Percentiles rank a stretch among this genome's conserved stretches.
phyloP scores from a whole-genome alignment of 352 stramenopile genomes.

The Phytophthora fragariaefolia region DNA sequence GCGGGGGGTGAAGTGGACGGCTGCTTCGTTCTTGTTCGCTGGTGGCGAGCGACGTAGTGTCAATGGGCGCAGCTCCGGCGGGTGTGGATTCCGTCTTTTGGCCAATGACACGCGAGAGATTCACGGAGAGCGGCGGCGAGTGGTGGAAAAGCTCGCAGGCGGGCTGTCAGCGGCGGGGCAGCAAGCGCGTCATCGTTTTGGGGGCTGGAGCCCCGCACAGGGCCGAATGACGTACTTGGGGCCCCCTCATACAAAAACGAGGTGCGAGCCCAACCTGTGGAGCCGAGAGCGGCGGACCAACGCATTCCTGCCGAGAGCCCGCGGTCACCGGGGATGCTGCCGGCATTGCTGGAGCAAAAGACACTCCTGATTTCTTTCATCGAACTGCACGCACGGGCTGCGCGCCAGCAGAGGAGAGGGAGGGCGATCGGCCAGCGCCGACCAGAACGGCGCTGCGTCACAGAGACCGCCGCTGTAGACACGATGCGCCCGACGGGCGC shows the following conservation, averaged over 20 bases:
- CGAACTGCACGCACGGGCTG: constrained; percentile 13
- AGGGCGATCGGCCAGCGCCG: too few relatives aligned
- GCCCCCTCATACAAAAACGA: constrained; percentile 1
- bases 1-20: too few relatives aligned
- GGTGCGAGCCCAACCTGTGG: background rate
- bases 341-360: constrained; percentile 3
- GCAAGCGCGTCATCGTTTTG: constrained; percentile 31
- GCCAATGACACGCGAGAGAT: too few relatives aligned
- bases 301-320: constrained; percentile 17
- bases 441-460: too few relatives aligned
- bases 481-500: background rate
- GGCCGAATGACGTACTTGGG: constrained; percentile 20
- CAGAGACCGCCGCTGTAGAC: background rate
- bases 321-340: constrained; percentile 5
- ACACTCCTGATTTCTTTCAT: constrained; percentile 29
- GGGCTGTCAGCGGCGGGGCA: constrained; percentile 18
- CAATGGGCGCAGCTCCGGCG: constrained; percentile 18
- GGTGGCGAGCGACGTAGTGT: constrained; percentile 28
- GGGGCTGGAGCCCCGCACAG: background rate
- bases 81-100: background rate
- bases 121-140: too few relatives aligned
- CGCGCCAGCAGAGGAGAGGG: too few relatives aligned
- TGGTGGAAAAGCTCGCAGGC: constrained; percentile 21
- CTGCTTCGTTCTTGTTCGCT: constrained; percentile 39
- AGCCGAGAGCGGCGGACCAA: constrained; percentile 14